A percentile compares a stretch with the other conserved stretches of the same genome.
phyloP scores from a whole-genome alignment of 345 rosid species.

The Firmiana major region DNA sequence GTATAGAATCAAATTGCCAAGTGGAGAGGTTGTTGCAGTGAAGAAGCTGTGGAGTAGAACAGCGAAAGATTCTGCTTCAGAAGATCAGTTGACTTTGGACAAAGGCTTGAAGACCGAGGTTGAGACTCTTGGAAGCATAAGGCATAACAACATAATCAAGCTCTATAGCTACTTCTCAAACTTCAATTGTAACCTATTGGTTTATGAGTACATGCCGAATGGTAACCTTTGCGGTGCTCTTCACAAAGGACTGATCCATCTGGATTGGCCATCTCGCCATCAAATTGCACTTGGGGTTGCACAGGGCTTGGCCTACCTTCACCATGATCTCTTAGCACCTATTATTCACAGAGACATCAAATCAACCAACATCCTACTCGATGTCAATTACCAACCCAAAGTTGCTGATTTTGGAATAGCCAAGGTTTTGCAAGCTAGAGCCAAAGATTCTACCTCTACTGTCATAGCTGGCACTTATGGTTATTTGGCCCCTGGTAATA shows the following conservation, averaged over 20 bases:
- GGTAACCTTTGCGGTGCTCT: slow-evolving; percentile 91
- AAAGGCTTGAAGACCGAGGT: slow-evolving; percentile 79
- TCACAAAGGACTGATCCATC: slow-evolving; percentile 53
- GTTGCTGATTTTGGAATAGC: slow-evolving; percentile 97
- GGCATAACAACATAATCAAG: slow-evolving; percentile 92
- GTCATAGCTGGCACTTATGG: slow-evolving; percentile 90
- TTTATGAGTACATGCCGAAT: slow-evolving; percentile 89
- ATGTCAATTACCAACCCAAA: slow-evolving; percentile 70
- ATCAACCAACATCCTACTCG: slow-evolving; percentile 79
- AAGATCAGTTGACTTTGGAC: slow-evolving; percentile 45
- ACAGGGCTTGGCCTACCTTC: slow-evolving; percentile 89
- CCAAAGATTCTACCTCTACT: slow-evolving; percentile 84
- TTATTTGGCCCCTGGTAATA: slow-evolving; percentile 82
- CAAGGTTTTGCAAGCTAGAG: slow-evolving; percentile 83
- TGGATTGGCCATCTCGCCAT: slow-evolving; percentile 84
- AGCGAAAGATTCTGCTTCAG: slow-evolving; percentile 49
- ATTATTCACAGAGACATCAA: slow-evolving; percentile 93
- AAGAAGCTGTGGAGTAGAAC: slow-evolving; percentile 70
- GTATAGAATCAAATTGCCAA: slow-evolving; percentile 54
- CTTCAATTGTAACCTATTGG: slow-evolving; percentile 58
- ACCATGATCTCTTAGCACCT: slow-evolving; percentile 68
- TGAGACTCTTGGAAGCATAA: slow-evolving; percentile 76
- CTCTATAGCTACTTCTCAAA: slow-evolving; percentile 77
- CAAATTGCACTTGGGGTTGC: slow-evolving; percentile 87
- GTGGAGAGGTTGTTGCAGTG: slow-evolving; percentile 79